Evolutionary conservation across 176 grass and related monocot species (phyloP), one percentile per base, ranked within the genome.

Genomic region (Avena eriantha): DNA sequence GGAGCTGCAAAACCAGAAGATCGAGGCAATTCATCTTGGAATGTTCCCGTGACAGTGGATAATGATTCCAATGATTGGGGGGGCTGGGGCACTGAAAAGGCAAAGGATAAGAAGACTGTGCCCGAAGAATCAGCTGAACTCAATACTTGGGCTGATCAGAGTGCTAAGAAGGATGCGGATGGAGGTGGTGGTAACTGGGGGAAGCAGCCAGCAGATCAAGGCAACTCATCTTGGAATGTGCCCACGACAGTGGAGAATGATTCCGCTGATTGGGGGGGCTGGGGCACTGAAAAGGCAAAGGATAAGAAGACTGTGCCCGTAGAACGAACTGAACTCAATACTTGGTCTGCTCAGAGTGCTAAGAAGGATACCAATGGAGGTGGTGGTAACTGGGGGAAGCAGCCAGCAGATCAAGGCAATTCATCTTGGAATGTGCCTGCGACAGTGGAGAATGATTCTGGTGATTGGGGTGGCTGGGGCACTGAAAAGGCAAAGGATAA

Each of bases 391-490:
- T 67, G 63, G 63, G 63, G 63, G 26, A 67, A 67, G 63, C 63
- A 34, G 77, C 51, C 55, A 58, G 18, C 61, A 50, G 72, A 82
- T 35, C 74, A 89, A 82, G 91, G 72, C 86, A 82, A 88, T 79
- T 89, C 91, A 59, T 64, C 78, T 33, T 86, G 87, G 85, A 77
- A 93, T 53, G 51, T 67, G 35, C 56, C 21, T 73, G 76, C 69
- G 67, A 71, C 6, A 4, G 81, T 60, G 58, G 22, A 61, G 58
- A 61, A 61, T 61, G 58, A 24, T 61, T 61, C 58, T 4, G 31
- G 46, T 80, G 67, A 77, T 70, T 92, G 88, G 90, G 89, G 82
- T 63, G 81, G 80, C 48, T 90, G 92, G 93, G 88, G 80, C 74
- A 64, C 68, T 67, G 83, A 78, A 72, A 83, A 90, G 61, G 26